phyloP scores from a whole-genome alignment of 2,329 filamentous ascomycete genomes.

The Epichloe sp. region DNA sequence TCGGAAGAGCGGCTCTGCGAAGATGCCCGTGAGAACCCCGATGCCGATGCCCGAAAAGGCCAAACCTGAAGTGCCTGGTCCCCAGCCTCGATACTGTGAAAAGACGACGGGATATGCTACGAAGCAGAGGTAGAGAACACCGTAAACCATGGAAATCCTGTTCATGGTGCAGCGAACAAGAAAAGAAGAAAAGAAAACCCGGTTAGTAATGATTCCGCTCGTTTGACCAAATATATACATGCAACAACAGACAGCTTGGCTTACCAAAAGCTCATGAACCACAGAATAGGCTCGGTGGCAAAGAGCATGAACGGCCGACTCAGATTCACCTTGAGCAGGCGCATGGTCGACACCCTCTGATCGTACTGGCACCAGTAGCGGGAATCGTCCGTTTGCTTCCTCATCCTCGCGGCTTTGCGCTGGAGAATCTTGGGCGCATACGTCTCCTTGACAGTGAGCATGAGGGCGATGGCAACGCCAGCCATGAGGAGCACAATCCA shows the following conservation, averaged over 20 bases:
- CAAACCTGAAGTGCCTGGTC: conserved; percentile 57
- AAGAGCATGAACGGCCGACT: conserved; percentile 66
- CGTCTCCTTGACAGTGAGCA: conserved; percentile 56
- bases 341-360: conserved; percentile 47
- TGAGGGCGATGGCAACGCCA: conserved; percentile 45
- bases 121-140: conserved; percentile 80
- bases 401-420: conserved; percentile 46
- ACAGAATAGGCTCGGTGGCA: conserved; percentile 68
- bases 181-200: too few relatives aligned
- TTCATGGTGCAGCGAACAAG: too few relatives aligned
- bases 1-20: conserved; percentile 58
- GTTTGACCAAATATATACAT: background rate
- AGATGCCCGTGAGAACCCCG: conserved; percentile 48
- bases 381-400: conserved; percentile 56
- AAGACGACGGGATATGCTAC: conserved; percentile 85
- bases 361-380: conserved; percentile 76
- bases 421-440: conserved; percentile 62
- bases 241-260: conserved; percentile 8
- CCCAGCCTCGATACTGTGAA: conserved; percentile 61
- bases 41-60: conserved; percentile 61
- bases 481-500: conserved; percentile 68
- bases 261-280: conserved; percentile 56
- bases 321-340: conserved; percentile 62
- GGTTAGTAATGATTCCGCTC: background rate
- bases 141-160: conserved; percentile 73